Evolutionary conservation across 2,329 filamentous ascomycete genomes (phyloP).

Genomic region (Aphanoascus verrucosus): DNA sequence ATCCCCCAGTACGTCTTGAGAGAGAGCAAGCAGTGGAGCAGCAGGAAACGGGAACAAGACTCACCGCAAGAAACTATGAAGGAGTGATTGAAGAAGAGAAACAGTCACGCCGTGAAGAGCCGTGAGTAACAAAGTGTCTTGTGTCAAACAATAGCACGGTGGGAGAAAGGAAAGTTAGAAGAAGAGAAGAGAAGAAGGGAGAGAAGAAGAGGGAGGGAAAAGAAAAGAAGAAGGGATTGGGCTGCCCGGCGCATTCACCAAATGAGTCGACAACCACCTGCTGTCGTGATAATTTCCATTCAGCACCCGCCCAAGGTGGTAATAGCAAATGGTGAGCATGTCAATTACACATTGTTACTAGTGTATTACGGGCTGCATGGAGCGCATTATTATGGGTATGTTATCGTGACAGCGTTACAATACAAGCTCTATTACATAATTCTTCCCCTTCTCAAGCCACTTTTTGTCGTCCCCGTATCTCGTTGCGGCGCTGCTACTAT

Average conservation of each 20-base stretch:
- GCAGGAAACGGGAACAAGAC: not conserved
- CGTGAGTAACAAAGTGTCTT: not conserved
- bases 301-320: constrained; percentile 11
- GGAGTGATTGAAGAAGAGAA: constrained; percentile 8
- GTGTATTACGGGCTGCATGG: constrained; percentile 2
- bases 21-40: constrained; percentile 3
- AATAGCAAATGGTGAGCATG: constrained; percentile 4
- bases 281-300: constrained; percentile 12
- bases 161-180: constrained; percentile 9
- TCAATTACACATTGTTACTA: not conserved
- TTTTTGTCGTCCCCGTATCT: not conserved
- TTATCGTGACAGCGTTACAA: not conserved
- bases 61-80: constrained; percentile 1
- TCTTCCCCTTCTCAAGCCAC: not conserved
- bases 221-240: constrained; percentile 7
- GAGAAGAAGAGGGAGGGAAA: not conserved
- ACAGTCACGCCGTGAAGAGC: not conserved
- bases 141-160: constrained; percentile 8
- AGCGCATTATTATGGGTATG: not conserved
- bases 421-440: constrained; percentile 5
- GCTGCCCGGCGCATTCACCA: constrained; percentile 6
- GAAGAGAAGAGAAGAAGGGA: constrained; percentile 17
- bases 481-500: not conserved
- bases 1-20: not conserved
- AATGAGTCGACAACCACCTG: constrained; percentile 10